Conservation (phyloP, 139 green algal species). For the Chlorella sp. region DNA sequence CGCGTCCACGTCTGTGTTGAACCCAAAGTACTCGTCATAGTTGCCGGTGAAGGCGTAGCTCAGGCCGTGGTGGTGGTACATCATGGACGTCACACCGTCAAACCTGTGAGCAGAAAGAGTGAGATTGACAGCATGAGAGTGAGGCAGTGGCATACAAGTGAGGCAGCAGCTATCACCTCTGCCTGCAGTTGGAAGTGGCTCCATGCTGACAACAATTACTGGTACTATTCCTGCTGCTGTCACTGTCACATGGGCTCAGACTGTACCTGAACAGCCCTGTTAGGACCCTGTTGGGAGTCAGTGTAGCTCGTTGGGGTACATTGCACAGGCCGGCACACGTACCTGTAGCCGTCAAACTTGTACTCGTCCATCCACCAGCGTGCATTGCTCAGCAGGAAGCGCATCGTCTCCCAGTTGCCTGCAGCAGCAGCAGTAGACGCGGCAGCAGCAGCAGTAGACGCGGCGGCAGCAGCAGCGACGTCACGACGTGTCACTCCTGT, state of each 20-base stretch:
- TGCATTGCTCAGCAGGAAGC: constrained; percentile 93
- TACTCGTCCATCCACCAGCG: constrained; percentile 98
- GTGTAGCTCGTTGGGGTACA: too few species aligned
- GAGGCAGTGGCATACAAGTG: too few species aligned
- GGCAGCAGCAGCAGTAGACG: too few species aligned
- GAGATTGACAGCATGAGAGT: not conserved
- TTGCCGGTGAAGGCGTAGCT: constrained; percentile 87
- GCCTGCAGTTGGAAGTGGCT: too few species aligned
- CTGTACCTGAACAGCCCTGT: too few species aligned
- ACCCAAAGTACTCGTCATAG: constrained; percentile 89
- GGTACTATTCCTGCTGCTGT: too few species aligned
- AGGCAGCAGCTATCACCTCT: too few species aligned
- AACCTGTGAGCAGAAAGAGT: constrained; percentile 66
- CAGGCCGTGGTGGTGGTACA: constrained; percentile 99
- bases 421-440: not conserved
- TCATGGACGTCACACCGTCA: constrained; percentile 97
- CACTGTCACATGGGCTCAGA: too few species aligned
- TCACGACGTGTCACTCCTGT: not conserved
- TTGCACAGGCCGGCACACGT: too few species aligned
- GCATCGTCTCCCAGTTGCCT: constrained; percentile 93
- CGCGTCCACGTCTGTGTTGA: constrained; percentile 87
- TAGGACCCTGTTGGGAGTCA: too few species aligned
- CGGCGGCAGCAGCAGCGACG: not conserved
- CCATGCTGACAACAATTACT: too few species aligned
- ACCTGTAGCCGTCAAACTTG: constrained; percentile 68